Evolutionary conservation across 164 flowering plant species (phyloP), one percentile per base, ranked within the genome.

Genomic region (Magnolia officinalis): DNA sequence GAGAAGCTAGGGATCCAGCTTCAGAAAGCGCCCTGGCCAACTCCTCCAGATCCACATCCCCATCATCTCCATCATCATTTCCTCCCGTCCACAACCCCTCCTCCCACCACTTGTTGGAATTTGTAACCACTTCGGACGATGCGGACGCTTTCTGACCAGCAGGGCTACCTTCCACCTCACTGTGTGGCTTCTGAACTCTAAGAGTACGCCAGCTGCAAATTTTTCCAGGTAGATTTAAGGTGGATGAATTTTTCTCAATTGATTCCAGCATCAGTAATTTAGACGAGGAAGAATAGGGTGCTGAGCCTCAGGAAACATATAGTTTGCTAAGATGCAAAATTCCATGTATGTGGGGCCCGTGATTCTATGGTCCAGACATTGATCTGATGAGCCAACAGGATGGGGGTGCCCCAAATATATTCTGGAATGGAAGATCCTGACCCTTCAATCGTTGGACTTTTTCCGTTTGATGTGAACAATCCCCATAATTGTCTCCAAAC

Each of bases 201-300:
- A 94, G 73, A 79, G 88, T 92, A 50, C 91, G 83, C 97, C 99
- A 96, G 74, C 98, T 94, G 86, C 77, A 83, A 29, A 67, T 61
- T 75, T 73, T 71, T 26, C 20, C 45, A 77, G 23, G 13, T 21
- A 14, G n/a, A 63, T 5, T 49, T 16, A 64, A 31, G 49, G 16
- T 64, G 37, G 52, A 50, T 55, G 14, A 77, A 75, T 45, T 19
- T 49, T 58, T 14, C n/a, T 31, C 58, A 29, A 50, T 51, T 50
- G 59, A 50, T 4, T 66, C 72, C 18, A 29, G 58, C 72, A 49
- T 29, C 1, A 70, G 23, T 2, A 37, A 20, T 6, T 29, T 58
- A 29, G 65, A 67, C 50, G 14, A 61, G 63, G 23, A 64, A 64
- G 23, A 64, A 64, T 10, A 64, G 8, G 67, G 11, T 4, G 24